Evolutionary conservation across 2,329 filamentous ascomycete genomes (phyloP), one percentile per base, ranked within the genome.

Genomic region (Fusarium falciforme): DNA sequence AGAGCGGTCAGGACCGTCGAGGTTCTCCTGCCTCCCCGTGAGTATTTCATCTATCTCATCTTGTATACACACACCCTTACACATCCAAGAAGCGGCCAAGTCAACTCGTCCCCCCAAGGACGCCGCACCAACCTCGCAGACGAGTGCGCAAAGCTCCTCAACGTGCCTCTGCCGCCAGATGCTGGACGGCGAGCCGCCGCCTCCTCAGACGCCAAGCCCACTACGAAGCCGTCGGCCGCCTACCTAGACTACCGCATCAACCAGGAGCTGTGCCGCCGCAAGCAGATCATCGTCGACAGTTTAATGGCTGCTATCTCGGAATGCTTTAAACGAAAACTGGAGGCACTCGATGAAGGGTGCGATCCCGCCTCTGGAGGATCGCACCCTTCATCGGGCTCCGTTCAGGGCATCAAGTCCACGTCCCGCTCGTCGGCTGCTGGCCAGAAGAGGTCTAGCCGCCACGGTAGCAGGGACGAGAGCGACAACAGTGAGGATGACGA

Each of bases 401-500:
- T 64, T 61, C 64, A 68, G 72, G 25, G 61, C 67, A 68, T 61
- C 47, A 61, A 63, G 35, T 60, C 31, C 57, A 57, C 59, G 29
- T 57, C 64, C 33, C 68, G 60, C 35, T 54, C 70, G 27, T 38
- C 35, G 20, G 55, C 55, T 27, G 60, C 67, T 20, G 71, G 74
- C 14, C 68, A 77, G 22, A 75, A 76, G 69, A 72, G 75, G 20
- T 67, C 55, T 20, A 66, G 68, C 40, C 65, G 64, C 1, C 61
- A 72, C 27, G 65, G 68, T 6, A 68, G 71, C n/a, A 54, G 66
- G 25, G 77, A 79, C 52, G 81, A 79, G 8, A 78, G 80, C n/a
- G 76, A 80, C n/a, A 63, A 68, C 22, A 74, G 67, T 12, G 68
- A 74, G 27, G 80, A 77, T 11, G 80, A 76, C 17, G 81, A 77